These are phyloP conservation scores for Nothopassalora personata DNA, from an alignment of 2,329 filamentous ascomycete species.

Conservation along the genomic window DNA sequence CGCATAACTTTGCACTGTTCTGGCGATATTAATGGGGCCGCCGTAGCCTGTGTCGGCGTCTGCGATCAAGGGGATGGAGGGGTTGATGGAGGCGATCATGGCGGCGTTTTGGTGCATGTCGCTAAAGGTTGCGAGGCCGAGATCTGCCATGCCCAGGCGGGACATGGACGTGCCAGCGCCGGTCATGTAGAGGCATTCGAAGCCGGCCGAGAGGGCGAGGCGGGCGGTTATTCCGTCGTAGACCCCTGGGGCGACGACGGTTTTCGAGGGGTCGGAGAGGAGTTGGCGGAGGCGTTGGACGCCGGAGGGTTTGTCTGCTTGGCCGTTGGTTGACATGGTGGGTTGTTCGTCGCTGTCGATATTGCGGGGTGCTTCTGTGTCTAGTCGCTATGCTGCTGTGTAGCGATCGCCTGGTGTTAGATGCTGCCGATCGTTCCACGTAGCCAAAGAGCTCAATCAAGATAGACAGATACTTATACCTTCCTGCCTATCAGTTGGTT, in stretches of 20 bases:
- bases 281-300: conserved; percentile 27
- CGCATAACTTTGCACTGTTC: conserved; percentile 25
- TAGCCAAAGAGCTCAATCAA: not conserved
- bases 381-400: too few relatives aligned
- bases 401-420: too few relatives aligned
- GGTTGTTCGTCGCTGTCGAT: conserved; percentile 1
- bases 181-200: conserved; percentile 64
- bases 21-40: conserved; percentile 32
- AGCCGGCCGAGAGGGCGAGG: conserved; percentile 58
- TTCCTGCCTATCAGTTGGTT: not conserved
- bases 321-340: conserved; percentile 19
- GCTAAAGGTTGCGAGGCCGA: conserved; percentile 56
- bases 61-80: conserved; percentile 54
- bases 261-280: conserved; percentile 28
- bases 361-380: not conserved
- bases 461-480: not conserved
- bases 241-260: conserved; percentile 58
- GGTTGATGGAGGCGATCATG: conserved; percentile 59
- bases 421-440: not conserved
- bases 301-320: conserved; percentile 18
- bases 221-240: conserved; percentile 64
- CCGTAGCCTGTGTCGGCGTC: conserved; percentile 58
- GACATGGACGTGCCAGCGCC: conserved; percentile 59
- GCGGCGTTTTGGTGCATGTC: conserved; percentile 61
- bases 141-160: conserved; percentile 57